These are phyloP conservation scores for Scenedesmus sp. DNA, from an alignment of 163 green algal genomes.

Conservation along the genomic window DNA sequence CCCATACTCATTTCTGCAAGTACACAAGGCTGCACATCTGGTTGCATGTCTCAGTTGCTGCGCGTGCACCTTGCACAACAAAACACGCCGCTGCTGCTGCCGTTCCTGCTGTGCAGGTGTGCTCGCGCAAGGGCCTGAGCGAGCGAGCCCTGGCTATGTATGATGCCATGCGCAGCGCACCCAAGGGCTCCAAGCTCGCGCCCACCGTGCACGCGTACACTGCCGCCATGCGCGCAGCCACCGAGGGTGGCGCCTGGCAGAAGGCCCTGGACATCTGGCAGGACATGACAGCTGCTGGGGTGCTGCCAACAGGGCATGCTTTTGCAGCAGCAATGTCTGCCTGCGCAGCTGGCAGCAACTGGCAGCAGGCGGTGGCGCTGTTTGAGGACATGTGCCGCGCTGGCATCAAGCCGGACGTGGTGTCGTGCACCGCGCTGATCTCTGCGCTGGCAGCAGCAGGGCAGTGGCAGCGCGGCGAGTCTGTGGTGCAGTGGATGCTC, in stretches of 20 bases:
- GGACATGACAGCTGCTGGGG: conserved; percentile 77
- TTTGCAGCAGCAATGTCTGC: conserved; percentile 91
- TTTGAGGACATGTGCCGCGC: conserved; percentile 91
- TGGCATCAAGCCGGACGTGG: conserved; percentile 86
- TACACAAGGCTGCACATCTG: background rate
- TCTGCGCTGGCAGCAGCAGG: conserved; percentile 79
- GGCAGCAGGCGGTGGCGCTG: conserved; percentile 80
- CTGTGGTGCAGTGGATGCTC: conserved; percentile 87
- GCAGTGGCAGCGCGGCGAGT: conserved; percentile 75
- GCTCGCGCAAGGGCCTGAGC: conserved; percentile 77
- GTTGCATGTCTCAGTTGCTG: background rate
- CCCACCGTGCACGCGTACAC: conserved; percentile 91
- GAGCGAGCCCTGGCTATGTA: conserved; percentile 83
- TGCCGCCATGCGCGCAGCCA: conserved; percentile 89
- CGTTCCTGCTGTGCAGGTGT: conserved; percentile 60
- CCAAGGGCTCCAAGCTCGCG: conserved; percentile 69
- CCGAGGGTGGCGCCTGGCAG: conserved; percentile 80
- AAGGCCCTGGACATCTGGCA: conserved; percentile 85
- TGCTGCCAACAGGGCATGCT: conserved; percentile 75
- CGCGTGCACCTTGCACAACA: background rate
- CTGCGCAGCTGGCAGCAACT: conserved; percentile 84
- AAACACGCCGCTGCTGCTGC: background rate
- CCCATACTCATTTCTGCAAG: too few relatives aligned
- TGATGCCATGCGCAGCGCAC: conserved; percentile 70
- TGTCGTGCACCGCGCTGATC: conserved; percentile 93